phyloP scores from a whole-genome alignment of 768 basidiomycete species.

The Suillus placidus region DNA sequence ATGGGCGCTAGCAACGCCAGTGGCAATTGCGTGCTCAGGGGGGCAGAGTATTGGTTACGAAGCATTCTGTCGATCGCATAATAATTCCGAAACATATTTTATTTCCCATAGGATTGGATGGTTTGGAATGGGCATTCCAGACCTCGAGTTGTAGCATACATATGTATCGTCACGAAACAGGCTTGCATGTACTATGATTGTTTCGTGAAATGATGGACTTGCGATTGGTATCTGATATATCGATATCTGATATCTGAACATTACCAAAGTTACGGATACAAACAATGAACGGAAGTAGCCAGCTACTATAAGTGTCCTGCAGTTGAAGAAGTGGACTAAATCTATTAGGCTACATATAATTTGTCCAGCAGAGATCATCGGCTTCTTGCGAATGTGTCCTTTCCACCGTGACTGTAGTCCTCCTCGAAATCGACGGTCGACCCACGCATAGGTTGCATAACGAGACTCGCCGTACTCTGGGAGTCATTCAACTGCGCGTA shows the following conservation, averaged over 20 bases:
- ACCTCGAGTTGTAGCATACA: conserved; percentile 1
- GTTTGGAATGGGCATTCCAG: neutral
- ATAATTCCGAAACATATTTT: neutral
- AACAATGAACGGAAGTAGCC: conserved; percentile 30
- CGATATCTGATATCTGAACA: neutral
- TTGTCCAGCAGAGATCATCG: neutral
- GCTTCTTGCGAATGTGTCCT: conserved; percentile 21
- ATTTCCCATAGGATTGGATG: neutral
- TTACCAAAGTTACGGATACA: conserved; percentile 5
- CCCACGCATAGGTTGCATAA: conserved; percentile 31
- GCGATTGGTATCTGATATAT: neutral
- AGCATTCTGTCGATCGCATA: neutral
- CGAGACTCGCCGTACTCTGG: conserved; percentile 31
- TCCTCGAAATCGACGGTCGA: conserved; percentile 24
- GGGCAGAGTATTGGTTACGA: neutral
- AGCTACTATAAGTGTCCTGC: conserved; percentile 31
- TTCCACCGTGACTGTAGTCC: conserved; percentile 14
- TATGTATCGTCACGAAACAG: neutral
- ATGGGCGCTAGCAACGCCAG: neutral
- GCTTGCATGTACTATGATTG: neutral
- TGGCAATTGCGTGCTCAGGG: neutral
- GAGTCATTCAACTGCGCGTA: conserved; percentile 31
- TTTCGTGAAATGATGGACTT: neutral
- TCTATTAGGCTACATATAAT: conserved; percentile 1
- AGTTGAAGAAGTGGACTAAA: conserved; percentile 16